These are phyloP conservation scores for Saposhnikovia divaricata DNA, from an alignment of 129 eudicot genomes.

Conservation along the genomic window DNA sequence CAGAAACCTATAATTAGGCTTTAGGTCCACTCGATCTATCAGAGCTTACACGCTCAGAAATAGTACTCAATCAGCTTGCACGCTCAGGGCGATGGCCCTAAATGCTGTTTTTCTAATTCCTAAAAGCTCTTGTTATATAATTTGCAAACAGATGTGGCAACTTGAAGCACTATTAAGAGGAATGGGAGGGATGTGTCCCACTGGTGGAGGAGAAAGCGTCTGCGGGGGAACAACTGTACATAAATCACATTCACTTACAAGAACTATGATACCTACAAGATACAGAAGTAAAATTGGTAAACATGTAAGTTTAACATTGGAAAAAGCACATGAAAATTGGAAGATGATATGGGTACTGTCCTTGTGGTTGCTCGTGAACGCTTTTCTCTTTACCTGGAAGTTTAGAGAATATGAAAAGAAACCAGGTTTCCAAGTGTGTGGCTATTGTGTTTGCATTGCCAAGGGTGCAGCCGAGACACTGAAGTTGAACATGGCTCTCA, in stretches of 20 bases:
- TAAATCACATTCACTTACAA: slow-evolving; percentile 53
- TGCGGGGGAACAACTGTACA: background rate
- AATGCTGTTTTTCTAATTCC: background rate
- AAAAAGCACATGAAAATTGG: slow-evolving; percentile 65
- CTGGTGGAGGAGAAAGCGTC: background rate
- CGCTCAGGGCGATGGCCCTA: background rate
- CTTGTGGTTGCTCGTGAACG: slow-evolving; percentile 43
- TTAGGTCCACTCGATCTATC: background rate
- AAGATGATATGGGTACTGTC: slow-evolving; percentile 53
- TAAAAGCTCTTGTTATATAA: background rate
- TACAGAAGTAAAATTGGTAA: slow-evolving; percentile 48
- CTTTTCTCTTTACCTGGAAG: slow-evolving; percentile 58
- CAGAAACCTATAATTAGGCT: background rate
- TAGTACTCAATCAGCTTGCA: background rate
- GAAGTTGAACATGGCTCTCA: slow-evolving; percentile 65
- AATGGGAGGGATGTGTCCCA: slow-evolving; percentile 21
- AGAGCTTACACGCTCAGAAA: background rate
- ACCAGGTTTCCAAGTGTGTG: slow-evolving; percentile 37
- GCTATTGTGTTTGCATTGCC: slow-evolving; percentile 59
- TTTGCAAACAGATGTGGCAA: slow-evolving; percentile 85
- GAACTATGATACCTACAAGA: slow-evolving; percentile 73
- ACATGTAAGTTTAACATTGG: slow-evolving; percentile 28
- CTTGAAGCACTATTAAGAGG: slow-evolving; percentile 78
- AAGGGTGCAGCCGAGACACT: slow-evolving; percentile 62
- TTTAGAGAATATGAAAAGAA: slow-evolving; percentile 28